These are phyloP conservation scores for Nitzschia palea DNA, from an alignment of 108 stramenopile genomes.

Conservation along the genomic window DNA sequence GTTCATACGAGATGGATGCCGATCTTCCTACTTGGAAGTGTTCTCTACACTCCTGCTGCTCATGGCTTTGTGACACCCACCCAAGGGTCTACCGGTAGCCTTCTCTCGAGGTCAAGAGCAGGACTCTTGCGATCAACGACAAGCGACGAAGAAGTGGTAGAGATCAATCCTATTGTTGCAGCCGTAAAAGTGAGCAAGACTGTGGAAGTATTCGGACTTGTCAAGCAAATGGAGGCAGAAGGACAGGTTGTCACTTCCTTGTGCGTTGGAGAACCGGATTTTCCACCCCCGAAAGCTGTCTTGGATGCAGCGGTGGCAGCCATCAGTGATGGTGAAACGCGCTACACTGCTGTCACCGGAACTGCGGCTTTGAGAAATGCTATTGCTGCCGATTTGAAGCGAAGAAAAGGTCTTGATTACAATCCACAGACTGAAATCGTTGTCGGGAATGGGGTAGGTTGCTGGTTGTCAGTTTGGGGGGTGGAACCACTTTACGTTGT, in stretches of 20 bases:
- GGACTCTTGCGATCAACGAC: neutral
- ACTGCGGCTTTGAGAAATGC: slow-evolving; percentile 80
- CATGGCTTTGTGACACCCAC: no score
- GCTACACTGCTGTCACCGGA: slow-evolving; percentile 95
- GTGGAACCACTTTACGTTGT: no score
- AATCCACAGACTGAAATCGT: slow-evolving; percentile 83
- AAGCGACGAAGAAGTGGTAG: neutral
- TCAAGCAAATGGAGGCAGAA: slow-evolving; percentile 82
- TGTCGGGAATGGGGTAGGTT: slow-evolving; percentile 81
- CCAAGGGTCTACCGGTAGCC: no score
- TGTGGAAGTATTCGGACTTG: slow-evolving; percentile 79
- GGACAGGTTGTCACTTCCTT: slow-evolving; percentile 85
- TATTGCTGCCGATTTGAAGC: slow-evolving; percentile 81
- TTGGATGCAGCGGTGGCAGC: slow-evolving; percentile 81
- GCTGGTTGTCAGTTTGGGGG: no score
- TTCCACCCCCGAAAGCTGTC: slow-evolving; percentile 83
- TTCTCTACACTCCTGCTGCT: no score
- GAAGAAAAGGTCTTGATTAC: slow-evolving; percentile 85
- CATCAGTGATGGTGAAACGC: slow-evolving; percentile 66
- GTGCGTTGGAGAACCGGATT: slow-evolving; percentile 98
- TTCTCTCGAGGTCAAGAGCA: no score
- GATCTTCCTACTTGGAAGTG: no score
- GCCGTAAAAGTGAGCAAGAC: slow-evolving; percentile 78
- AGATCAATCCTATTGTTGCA: slow-evolving; percentile 63
- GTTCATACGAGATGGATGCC: no score